A percentile compares a stretch with the other conserved stretches of the same genome.
phyloP scores from a whole-genome alignment of 108 stramenopile species.

The Hondaea fermentalgiana region DNA sequence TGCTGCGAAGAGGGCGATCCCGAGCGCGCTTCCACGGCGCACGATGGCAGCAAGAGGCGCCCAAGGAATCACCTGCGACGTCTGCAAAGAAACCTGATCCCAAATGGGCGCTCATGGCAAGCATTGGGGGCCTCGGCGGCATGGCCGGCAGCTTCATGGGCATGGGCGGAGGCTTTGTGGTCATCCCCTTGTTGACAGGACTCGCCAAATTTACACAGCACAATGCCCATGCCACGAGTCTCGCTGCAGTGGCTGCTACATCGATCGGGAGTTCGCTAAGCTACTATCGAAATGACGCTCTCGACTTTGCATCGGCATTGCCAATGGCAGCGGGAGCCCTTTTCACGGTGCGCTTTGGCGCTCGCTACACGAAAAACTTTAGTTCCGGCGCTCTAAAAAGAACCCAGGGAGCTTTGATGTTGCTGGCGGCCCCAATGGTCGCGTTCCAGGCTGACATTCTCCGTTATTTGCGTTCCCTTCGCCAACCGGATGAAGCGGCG shows the following conservation, averaged over 20 bases:
- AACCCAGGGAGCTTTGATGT: background rate
- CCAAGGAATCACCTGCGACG: no score
- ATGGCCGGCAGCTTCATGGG: background rate
- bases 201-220: background rate
- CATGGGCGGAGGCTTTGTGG: background rate
- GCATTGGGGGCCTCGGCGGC: background rate
- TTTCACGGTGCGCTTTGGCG: background rate
- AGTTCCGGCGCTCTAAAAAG: background rate
- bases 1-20: no score
- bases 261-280: background rate
- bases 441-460: background rate
- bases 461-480: no score
- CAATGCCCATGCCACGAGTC: conserved; percentile 2
- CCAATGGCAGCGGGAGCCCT: background rate
- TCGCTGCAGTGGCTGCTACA: background rate
- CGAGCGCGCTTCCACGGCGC: no score
- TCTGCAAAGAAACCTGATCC: no score
- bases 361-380: background rate
- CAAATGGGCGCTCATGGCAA: background rate
- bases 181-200: background rate
- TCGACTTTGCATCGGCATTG: background rate
- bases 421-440: background rate
- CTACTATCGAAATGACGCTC: background rate
- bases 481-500: no score
- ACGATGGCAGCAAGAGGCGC: no score